Evolutionary conservation across 192 early-diverging fungal species (phyloP).

Genomic region (Entomortierella chlamydospora): DNA sequence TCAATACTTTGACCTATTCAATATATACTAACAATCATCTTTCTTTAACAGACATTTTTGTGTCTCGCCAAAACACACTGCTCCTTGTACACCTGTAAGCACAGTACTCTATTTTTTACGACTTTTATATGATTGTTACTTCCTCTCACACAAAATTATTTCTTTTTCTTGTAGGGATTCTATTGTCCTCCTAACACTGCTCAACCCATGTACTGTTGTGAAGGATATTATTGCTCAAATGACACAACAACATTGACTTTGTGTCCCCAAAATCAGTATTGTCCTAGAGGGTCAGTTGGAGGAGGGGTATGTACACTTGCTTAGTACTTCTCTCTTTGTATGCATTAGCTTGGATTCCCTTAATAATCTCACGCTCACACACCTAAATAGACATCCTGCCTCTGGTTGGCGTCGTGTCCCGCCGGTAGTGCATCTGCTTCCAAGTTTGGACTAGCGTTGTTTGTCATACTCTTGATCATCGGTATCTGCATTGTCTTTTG

Average conservation of each 20-base stretch:
- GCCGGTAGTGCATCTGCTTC: constrained; percentile 39
- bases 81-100: constrained; percentile 38
- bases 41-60: constrained; percentile 25
- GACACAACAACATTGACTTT: constrained; percentile 53
- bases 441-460: constrained; percentile 39
- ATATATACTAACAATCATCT: not conserved
- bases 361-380: too few relatives aligned
- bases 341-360: not conserved
- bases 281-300: constrained; percentile 60
- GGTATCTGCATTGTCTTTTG: constrained; percentile 42
- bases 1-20: too few relatives aligned
- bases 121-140: too few relatives aligned
- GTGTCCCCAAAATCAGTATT: constrained; percentile 68
- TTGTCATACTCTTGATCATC: constrained; percentile 36
- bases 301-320: constrained; percentile 18
- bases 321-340: not conserved
- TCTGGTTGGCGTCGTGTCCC: constrained; percentile 47
- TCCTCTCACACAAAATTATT: not conserved
- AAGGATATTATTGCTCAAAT: constrained; percentile 66
- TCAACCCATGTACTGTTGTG: constrained; percentile 71
- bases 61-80: constrained; percentile 43
- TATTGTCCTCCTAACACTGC: constrained; percentile 63
- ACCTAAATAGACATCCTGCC: constrained; percentile 33
- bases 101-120: too few relatives aligned
- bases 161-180: constrained; percentile 52